Percentiles rank a stretch among this genome's conserved stretches.
Conservation (phyloP, 139 green algal genomes). For the Mesotaenium endlicherianum region DNA sequence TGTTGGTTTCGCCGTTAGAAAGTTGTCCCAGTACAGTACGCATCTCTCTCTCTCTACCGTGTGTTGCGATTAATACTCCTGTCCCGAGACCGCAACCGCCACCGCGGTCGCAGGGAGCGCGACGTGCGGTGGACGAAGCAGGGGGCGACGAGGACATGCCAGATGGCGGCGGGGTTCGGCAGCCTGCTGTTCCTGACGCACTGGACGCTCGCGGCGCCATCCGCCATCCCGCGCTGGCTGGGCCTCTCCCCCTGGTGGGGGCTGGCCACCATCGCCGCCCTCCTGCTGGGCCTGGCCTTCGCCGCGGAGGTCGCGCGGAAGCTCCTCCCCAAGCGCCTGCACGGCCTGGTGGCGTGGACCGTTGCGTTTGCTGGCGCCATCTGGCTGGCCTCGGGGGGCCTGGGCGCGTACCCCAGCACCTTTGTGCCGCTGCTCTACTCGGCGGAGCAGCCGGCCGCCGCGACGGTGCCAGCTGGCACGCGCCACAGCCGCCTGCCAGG, state of each 20-base stretch:
- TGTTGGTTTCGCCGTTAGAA: neutral
- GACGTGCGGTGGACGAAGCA: neutral
- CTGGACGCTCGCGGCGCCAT: conserved; percentile 33
- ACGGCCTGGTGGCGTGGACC: conserved; percentile 6
- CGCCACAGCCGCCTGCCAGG: too few species aligned
- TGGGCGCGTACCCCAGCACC: too few species aligned
- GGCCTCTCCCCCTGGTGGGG: conserved; percentile 26
- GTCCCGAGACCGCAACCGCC: too few species aligned
- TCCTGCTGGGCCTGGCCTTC: conserved; percentile 10
- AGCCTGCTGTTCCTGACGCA: conserved; percentile 42
- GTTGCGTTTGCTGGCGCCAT: neutral
- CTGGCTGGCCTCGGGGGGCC: conserved; percentile 16
- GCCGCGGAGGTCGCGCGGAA: conserved; percentile 20
- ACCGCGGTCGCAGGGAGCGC: conserved; percentile 1
- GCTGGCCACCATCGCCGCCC: conserved; percentile 2
- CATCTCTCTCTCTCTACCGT: neutral
- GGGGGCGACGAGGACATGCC: conserved; percentile 4
- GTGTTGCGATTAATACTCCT: too few species aligned
- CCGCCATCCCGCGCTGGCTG: conserved; percentile 23
- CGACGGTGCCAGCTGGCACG: too few species aligned
- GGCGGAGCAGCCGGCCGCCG: too few species aligned
- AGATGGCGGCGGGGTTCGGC: conserved; percentile 37
- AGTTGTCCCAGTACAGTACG: too few species aligned
- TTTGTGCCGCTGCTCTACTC: too few species aligned
- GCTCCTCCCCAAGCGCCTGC: conserved; percentile 15